phyloP scores from a whole-genome alignment of 768 basidiomycete species.

The Russula sp. region DNA sequence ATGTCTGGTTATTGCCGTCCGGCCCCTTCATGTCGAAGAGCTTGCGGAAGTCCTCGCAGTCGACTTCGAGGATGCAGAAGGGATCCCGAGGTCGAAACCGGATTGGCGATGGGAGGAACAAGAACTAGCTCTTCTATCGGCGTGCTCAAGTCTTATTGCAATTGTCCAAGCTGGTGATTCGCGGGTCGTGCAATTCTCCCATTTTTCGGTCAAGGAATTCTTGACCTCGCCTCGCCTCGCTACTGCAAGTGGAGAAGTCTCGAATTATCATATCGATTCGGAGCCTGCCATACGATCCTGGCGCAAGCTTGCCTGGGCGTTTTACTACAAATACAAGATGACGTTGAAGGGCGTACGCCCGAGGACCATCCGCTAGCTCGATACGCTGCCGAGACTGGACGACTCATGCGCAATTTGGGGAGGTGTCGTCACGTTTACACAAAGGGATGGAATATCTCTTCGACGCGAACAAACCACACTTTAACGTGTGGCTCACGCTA shows the following conservation, averaged over 20 bases:
- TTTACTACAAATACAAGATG: neutral
- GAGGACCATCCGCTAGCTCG: too few species aligned
- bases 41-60: neutral
- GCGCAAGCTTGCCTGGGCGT: conserved; percentile 1
- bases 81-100: neutral
- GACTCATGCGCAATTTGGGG: neutral
- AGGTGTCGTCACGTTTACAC: neutral
- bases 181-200: neutral
- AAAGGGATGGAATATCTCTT: neutral
- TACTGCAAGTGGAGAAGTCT: neutral
- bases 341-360: neutral
- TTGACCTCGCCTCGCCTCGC: neutral
- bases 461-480: neutral
- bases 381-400: neutral
- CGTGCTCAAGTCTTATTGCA: neutral
- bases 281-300: conserved; percentile 2
- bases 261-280: neutral
- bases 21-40: neutral
- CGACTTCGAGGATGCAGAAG: neutral
- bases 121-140: neutral
- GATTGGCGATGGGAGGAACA: neutral
- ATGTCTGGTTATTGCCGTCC: neutral
- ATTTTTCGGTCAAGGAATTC: conserved; percentile 1
- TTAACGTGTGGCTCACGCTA: neutral
- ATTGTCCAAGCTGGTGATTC: neutral